Conservation (phyloP, 495 filamentous ascomycete species). For the Lasiosphaeria hispida region DNA sequence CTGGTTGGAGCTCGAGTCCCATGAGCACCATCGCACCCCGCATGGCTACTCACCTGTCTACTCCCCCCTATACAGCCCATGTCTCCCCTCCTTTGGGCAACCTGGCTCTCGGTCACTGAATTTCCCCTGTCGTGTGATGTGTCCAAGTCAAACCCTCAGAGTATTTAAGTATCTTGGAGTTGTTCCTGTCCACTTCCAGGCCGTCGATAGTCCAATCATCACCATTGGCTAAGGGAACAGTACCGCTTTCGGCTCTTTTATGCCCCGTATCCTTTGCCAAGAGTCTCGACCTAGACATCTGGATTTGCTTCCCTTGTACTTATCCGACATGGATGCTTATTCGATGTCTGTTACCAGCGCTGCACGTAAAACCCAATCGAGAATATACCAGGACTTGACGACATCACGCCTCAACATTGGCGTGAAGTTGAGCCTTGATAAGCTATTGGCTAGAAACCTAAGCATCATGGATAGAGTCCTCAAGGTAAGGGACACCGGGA, state of each 20-base stretch:
- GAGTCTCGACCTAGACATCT: not conserved
- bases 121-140: no score
- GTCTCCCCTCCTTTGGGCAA: not conserved
- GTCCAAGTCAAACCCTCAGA: no score
- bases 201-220: no score
- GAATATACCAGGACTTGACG: constrained; percentile 49
- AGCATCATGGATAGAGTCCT: constrained; percentile 31
- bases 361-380: constrained; percentile 39
- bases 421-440: not conserved
- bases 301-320: not conserved
- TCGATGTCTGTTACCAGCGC: constrained; percentile 46
- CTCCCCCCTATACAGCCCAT: no score
- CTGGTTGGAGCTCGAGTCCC: not conserved
- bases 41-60: not conserved
- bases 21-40: constrained; percentile 1
- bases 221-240: no score
- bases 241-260: no score
- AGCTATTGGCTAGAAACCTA: not conserved
- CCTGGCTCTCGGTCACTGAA: not conserved
- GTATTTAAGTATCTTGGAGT: no score
- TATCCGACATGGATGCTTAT: constrained; percentile 48
- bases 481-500: constrained; percentile 18
- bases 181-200: no score
- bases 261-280: no score
- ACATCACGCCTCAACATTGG: constrained; percentile 19